Conservation (phyloP, 768 basidiomycete genomes). For the Lactifluus volemus region DNA sequence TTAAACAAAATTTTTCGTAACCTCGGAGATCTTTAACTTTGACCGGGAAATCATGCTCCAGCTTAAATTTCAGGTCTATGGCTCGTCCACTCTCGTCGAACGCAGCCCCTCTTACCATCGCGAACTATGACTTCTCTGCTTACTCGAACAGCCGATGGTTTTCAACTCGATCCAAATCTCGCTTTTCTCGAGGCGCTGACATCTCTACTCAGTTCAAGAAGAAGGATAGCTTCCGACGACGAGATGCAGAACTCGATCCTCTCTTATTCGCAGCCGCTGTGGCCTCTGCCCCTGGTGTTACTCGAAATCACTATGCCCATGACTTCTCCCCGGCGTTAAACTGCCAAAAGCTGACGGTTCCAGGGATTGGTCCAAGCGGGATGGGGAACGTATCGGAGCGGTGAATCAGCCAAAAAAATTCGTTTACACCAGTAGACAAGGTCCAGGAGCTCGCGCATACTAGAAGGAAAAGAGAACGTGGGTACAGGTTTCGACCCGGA, state of each 20-base stretch:
- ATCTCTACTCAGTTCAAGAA: constrained; percentile 33
- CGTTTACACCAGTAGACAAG: constrained; percentile 67
- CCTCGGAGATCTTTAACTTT: neutral
- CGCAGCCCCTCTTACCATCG: neutral
- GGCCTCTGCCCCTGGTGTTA: constrained; percentile 68
- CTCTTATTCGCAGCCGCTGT: constrained; percentile 69
- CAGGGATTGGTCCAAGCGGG: constrained; percentile 53
- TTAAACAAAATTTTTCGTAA: neutral
- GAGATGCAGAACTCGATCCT: constrained; percentile 72
- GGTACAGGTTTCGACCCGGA: constrained; percentile 32
- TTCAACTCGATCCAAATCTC: constrained; percentile 38
- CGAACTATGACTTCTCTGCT: constrained; percentile 23
- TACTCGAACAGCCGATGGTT: constrained; percentile 22
- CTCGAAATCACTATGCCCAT: constrained; percentile 81
- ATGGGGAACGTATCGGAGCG: constrained; percentile 32
- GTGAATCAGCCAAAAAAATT: constrained; percentile 39
- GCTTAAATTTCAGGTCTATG: constrained; percentile 2
- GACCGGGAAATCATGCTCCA: neutral
- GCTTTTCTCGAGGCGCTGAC: constrained; percentile 61
- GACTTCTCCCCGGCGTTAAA: constrained; percentile 60
- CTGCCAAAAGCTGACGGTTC: constrained; percentile 43
- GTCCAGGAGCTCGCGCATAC: constrained; percentile 57
- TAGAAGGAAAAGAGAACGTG: constrained; percentile 44
- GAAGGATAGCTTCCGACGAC: constrained; percentile 40
- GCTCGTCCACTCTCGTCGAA: neutral